phyloP scores from a whole-genome alignment of 2,329 filamentous ascomycete species.

The Blastomyces percursus region DNA sequence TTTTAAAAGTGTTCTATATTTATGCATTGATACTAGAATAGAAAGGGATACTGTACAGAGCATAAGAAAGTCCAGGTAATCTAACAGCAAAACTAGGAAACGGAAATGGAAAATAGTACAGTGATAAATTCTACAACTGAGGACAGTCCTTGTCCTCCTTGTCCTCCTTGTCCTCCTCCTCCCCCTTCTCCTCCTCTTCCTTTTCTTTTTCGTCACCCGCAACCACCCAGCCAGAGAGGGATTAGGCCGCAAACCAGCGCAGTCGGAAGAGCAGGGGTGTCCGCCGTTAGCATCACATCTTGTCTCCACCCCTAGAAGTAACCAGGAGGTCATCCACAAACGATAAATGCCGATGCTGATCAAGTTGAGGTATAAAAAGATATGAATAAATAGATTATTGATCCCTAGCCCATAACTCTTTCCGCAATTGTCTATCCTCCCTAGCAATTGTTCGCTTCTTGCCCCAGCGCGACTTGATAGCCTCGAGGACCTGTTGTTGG shows the following conservation, averaged over 20 bases:
- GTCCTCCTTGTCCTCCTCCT: neutral
- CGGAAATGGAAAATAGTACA: neutral
- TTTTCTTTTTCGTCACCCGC: neutral
- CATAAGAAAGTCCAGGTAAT: neutral
- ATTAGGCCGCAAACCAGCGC: neutral
- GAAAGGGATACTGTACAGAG: neutral
- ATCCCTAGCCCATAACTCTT: constrained; percentile 50
- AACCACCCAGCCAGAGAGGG: neutral
- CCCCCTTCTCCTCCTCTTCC: neutral
- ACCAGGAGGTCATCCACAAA: neutral
- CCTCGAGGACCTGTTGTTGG: constrained; percentile 40
- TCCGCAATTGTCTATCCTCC: constrained; percentile 50
- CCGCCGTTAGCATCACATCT: neutral
- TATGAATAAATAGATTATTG: constrained; percentile 25
- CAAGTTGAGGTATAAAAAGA: neutral
- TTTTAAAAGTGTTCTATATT: neutral
- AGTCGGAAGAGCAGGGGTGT: neutral
- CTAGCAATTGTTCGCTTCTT: constrained; percentile 47
- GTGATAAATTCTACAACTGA: neutral
- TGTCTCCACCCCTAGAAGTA: neutral
- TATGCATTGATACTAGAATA: neutral
- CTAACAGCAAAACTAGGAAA: neutral
- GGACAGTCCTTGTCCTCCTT: neutral
- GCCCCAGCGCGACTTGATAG: constrained; percentile 51
- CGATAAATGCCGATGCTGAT: neutral